Base-by-base conservation (phyloP, 495 filamentous ascomycete genomes). In the Friedmanniomyces endolithicus region DNA sequence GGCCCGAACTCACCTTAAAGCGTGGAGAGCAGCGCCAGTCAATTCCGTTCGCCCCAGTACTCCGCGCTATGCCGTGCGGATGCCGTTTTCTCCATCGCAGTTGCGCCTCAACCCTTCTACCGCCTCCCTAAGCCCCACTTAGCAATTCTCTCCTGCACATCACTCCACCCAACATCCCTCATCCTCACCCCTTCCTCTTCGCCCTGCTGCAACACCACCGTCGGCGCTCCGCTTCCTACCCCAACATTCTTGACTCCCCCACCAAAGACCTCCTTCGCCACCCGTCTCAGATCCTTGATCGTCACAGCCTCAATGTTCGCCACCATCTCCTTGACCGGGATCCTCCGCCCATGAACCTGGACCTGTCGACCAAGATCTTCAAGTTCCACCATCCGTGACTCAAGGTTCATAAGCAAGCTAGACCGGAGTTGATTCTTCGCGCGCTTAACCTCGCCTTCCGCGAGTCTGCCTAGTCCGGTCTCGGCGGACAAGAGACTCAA, bases 351-450 rank as follows among this genome's bases (percentile, higher is more conserved):
- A 66, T 96, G 88, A 12, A 95, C 88, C 69, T 97, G 94, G 9
- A 99, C 87, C 70, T 97, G 92, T 55, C 92, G 75, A 35, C 94
- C 92, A 6, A 99, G 76, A 70, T 99, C 92, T 73, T 99, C 92
- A n/a, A 99, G 73, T 70, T 96, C 94, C 12, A 97, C 88, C 92
- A 97, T 96, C 40, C 94, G 79, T 55, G 81, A 86, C 73, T 99
- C 92, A 0, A 99, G 78, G 71, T 99, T 99, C 94, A 99, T 97
- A 37, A 99, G 78, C 23, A 99, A 73, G 39, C 83, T 86, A 12
- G 84, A 88, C 34, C 88, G 78, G 33, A 99, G 81, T 73, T 97
- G 94, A 65, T 99, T 99, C 79, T 99, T 99, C 11, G 92, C 92
- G n/a, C 92, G 81, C 65, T 84, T 82, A 23, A 99, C 92, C 71